Evolutionary conservation across 2,329 filamentous ascomycete genomes (phyloP).

Genomic region (Fonsecaea nubica): DNA sequence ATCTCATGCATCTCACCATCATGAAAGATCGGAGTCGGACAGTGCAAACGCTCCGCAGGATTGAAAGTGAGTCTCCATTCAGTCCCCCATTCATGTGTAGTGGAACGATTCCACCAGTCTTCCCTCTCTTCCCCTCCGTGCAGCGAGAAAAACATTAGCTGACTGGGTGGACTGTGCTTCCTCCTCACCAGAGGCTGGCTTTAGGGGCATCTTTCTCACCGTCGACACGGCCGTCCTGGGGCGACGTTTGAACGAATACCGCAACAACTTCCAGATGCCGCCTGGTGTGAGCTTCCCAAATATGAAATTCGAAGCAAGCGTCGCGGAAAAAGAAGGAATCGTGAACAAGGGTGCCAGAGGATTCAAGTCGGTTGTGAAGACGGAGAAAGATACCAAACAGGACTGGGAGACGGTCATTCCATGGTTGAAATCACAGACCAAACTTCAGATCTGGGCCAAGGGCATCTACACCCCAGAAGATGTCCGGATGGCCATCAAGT

Average conservation of each 20-base stretch:
- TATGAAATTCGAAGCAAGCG: not conserved
- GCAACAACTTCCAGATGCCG: constrained; percentile 55
- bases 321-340: constrained; percentile 31
- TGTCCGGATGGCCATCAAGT: constrained; percentile 44
- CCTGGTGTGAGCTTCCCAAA: constrained; percentile 35
- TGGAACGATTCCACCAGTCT: too few relatives aligned
- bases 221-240: constrained; percentile 60
- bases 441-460: constrained; percentile 33
- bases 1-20: not conserved
- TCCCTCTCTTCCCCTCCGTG: too few relatives aligned
- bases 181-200: constrained; percentile 49
- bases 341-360: constrained; percentile 4
- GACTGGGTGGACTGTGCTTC: constrained; percentile 43
- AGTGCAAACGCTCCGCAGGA: not conserved
- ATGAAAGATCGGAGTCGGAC: not conserved
- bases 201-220: constrained; percentile 58
- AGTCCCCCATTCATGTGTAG: too few relatives aligned
- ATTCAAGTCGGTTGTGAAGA: not conserved
- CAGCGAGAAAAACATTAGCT: constrained; percentile 3
- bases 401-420: constrained; percentile 59
- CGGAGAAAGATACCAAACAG: constrained; percentile 42
- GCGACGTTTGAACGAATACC: constrained; percentile 57
- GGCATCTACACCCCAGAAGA: constrained; percentile 43
- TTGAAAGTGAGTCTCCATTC: not conserved
- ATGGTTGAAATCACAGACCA: constrained; percentile 53